Conservation (phyloP, 306 rosid species). For the Medicago ruthenica region DNA sequence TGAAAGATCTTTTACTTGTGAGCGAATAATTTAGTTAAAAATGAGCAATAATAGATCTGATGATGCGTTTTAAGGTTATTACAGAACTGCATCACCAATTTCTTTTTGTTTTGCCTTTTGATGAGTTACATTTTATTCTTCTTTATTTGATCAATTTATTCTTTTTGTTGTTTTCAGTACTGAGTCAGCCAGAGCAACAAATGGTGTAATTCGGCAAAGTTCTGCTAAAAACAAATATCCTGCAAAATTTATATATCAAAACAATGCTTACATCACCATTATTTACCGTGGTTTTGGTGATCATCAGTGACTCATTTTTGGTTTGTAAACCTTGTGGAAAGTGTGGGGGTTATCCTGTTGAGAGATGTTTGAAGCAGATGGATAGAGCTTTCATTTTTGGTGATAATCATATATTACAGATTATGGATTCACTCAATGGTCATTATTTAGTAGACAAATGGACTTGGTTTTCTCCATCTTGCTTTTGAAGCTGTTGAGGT, state of each 20-base stretch:
- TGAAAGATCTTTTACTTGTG: background rate
- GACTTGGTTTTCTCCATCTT: no score
- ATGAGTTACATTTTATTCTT: background rate
- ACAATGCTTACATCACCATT: constrained; percentile 67
- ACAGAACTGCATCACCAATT: background rate
- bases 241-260: constrained; percentile 88
- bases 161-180: constrained; percentile 56
- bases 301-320: constrained; percentile 88
- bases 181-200: constrained; percentile 98
- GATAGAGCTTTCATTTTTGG: constrained; percentile 86
- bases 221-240: background rate
- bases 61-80: background rate
- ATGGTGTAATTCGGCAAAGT: constrained; percentile 72
- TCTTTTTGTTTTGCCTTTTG: background rate
- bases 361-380: constrained; percentile 86
- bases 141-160: background rate
- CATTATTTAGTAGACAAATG: constrained; percentile 61
- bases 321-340: constrained; percentile 96
- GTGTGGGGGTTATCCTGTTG: constrained; percentile 85
- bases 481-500: no score
- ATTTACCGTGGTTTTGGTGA: constrained; percentile 85
- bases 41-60: background rate
- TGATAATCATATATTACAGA: constrained; percentile 84
- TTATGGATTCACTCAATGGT: constrained; percentile 80
- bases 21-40: background rate